Evolutionary conservation across 177 flowering plant genomes (phyloP), one percentile per base, ranked within the genome.

Genomic region (Vitis hybrid): DNA sequence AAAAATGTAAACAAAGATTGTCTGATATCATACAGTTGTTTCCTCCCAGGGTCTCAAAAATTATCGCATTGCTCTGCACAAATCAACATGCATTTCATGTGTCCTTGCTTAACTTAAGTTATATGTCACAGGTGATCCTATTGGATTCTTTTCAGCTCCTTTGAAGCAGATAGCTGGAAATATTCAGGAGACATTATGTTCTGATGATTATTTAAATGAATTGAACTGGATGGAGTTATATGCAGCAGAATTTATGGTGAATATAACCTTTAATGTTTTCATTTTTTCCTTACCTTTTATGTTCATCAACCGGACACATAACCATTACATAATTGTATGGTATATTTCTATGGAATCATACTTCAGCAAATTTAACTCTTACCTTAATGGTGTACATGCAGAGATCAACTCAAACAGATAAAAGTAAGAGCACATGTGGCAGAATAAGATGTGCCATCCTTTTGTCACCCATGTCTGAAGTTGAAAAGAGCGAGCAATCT

Each of bases 131-230:
- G 99, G 90, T 76, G 89, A 82, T n/a, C 79, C 86, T 31, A 75
- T 93, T 72, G 98, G 98, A 58, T 88, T 63, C 72, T 86, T 79
- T 76, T 89, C 92, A 51, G 78, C 87, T 71, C 82, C 92, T 61
- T 55, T 95, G 76, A 82, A 77, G 67, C 82, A 88, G 78, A 79
- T 95, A 26, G 83, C 81, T 10, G 56, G 74, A 59, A 70, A 58
- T 52, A 62, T 75, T 16, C 65, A 70, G 48, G 86, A 79, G 22
- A 69, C 71, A 65, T 65, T 76, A 63, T 21, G 66, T 53, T 74
- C 82, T 31, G 60, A 61, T 56, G 79, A 80, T 72, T 64, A 70
- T 72, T 18, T 59, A 18, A 70, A 82, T 67, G 76, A 76, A 69
- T 70, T 88, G 67, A 70, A 71, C 21, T 90, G 93, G 94, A 78